A percentile compares a stretch with the other conserved stretches of the same genome.
Conservation (phyloP, 345 rosid species). For the Bruguiera gymnorhiza region DNA sequence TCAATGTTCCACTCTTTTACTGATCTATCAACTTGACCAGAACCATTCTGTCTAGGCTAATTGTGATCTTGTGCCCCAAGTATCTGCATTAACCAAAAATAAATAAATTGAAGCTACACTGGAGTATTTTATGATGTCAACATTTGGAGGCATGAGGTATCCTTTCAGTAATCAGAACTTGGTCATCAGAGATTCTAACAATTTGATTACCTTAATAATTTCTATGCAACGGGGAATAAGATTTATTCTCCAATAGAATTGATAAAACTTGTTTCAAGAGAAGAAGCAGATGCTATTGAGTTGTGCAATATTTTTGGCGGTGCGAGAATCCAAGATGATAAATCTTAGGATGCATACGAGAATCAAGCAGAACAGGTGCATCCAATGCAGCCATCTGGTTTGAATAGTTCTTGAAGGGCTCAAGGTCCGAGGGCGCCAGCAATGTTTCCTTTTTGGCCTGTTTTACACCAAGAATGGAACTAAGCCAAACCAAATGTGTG, state of each 20-base stretch:
- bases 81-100: slow-evolving; percentile 17
- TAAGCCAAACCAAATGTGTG: not conserved
- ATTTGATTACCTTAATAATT: too few relatives aligned
- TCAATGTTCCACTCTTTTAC: slow-evolving; percentile 24
- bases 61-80: slow-evolving; percentile 36
- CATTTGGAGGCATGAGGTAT: too few relatives aligned
- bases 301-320: too few relatives aligned
- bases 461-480: not conserved
- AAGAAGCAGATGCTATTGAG: not conserved
- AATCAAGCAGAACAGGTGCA: not conserved
- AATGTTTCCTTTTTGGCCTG: slow-evolving; percentile 41
- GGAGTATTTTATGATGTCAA: not conserved
- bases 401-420: slow-evolving; percentile 37
- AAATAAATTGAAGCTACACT: not conserved
- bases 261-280: too few relatives aligned
- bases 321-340: too few relatives aligned
- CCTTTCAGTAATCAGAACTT: too few relatives aligned
- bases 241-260: too few relatives aligned
- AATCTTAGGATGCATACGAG: too few relatives aligned
- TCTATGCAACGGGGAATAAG: too few relatives aligned
- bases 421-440: slow-evolving; percentile 28
- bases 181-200: too few relatives aligned
- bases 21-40: slow-evolving; percentile 32
- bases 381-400: slow-evolving; percentile 50
- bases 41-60: slow-evolving; percentile 31